phyloP scores from a whole-genome alignment of 371 early-diverging fungal species.

The Fennellomyces sp. region DNA sequence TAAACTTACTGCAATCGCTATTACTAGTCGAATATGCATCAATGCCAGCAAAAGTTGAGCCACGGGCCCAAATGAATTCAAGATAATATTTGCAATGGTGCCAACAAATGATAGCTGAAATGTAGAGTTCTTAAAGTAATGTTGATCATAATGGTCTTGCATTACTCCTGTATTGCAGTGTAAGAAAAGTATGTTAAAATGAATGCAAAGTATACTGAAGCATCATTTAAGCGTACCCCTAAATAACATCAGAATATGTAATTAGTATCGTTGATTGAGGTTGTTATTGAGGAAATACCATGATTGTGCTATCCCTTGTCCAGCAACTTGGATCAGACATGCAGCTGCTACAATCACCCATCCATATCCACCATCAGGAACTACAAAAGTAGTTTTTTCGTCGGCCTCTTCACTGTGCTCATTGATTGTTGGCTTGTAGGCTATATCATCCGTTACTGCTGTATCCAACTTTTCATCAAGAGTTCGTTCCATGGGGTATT shows the following conservation, averaged over 20 bases:
- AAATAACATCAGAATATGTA: not conserved
- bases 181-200: not conserved
- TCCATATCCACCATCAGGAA: conserved; percentile 14
- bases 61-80: conserved; percentile 18
- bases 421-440: too few relatives aligned
- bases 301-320: conserved; percentile 4
- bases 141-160: conserved; percentile 23
- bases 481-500: too few relatives aligned
- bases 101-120: conserved; percentile 22
- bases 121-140: conserved; percentile 10
- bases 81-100: conserved; percentile 15
- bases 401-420: not conserved
- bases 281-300: too few relatives aligned
- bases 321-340: conserved; percentile 5
- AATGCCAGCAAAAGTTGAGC: conserved; percentile 15
- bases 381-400: not conserved
- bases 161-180: conserved; percentile 15
- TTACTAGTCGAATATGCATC: not conserved
- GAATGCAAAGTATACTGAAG: not conserved
- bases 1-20: conserved; percentile 10
- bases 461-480: too few relatives aligned
- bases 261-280: not conserved
- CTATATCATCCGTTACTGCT: too few relatives aligned
- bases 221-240: not conserved
- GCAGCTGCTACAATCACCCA: conserved; percentile 12